Evolutionary conservation across 495 filamentous ascomycete species (phyloP), one percentile per base, ranked within the genome.

Genomic region (Penicillium paradoxum): DNA sequence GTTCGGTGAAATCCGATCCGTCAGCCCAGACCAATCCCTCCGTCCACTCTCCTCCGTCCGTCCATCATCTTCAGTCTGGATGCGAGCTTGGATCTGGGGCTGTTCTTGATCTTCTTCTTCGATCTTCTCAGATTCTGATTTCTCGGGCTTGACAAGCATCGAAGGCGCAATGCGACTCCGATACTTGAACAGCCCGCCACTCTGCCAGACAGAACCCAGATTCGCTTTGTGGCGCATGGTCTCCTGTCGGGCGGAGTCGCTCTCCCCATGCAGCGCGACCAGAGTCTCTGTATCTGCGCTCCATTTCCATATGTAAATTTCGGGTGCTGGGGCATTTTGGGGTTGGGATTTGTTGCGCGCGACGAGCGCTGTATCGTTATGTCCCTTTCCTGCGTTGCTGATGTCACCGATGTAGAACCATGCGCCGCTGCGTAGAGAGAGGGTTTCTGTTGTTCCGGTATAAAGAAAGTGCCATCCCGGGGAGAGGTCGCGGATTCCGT

Each of bases 401-500:
- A 65, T 49, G 56, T 74, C 66, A 6, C 67, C 66, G 34, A 87
- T 70, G 48, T 77, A 68, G 65, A 86, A 82, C 83, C 83, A 87
- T 34, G 75, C 73, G 8, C 83, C 83, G 54, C 81, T 75, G 11
- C 83, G 74, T 13, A 84, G 63, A 5, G 82, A 82, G 21, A 82
- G 65, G 13, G 76, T 77, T 22, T 76, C 67, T 39, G 76, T 81
- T 21, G 80, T 75, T 19, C 80, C 73, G 0, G 77, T 81, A 60
- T 84, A 87, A 15, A 83, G 64, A 56, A 85, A 84, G 54, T 87
- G 83, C 70, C 74, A 81, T 38, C 82, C 82, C 2, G 62, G 41
- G 1, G 83, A 76, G 10, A 86, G 46, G 53, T 81, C 72, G 50
- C 78, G 79, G 58, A 87, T 78, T 7, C 83, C 83, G 51, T 73